Evolutionary conservation across 164 flowering plant species (phyloP).

Genomic region (Stephania japonica): DNA sequence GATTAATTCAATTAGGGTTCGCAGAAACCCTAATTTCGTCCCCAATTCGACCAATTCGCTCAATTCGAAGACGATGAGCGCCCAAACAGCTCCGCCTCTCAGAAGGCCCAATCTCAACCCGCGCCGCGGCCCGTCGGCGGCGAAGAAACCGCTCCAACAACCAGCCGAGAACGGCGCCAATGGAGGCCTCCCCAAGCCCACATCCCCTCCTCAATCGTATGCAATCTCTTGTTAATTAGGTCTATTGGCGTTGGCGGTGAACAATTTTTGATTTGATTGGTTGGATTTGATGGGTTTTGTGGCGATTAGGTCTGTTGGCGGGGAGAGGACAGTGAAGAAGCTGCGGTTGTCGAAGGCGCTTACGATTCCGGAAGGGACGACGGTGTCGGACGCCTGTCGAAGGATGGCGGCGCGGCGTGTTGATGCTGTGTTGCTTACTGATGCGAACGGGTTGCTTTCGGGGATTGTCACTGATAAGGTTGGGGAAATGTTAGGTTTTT

Average conservation of each 20-base stretch:
- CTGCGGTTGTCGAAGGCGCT: constrained; percentile 87
- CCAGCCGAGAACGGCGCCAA: constrained; percentile 23
- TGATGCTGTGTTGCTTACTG: constrained; percentile 85
- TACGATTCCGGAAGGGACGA: constrained; percentile 89
- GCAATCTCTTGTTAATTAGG: neutral
- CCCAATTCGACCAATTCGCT: neutral
- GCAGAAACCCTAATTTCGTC: constrained; percentile 10
- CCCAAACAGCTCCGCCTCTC: constrained; percentile 17
- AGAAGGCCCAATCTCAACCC: constrained; percentile 16
- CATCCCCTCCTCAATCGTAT: constrained; percentile 34
- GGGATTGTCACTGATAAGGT: constrained; percentile 96
- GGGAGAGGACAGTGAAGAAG: constrained; percentile 92
- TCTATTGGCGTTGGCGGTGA: too few relatives aligned
- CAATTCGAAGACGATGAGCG: constrained; percentile 19
- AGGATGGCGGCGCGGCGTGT: constrained; percentile 90
- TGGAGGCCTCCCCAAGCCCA: constrained; percentile 22
- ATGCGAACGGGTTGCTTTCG: constrained; percentile 79
- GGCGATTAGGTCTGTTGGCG: constrained; percentile 34
- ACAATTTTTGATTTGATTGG: neutral
- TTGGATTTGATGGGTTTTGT: neutral
- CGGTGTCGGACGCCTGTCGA: constrained; percentile 87
- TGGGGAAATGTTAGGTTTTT: neutral
- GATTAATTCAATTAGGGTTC: neutral
- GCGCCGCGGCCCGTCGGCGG: constrained; percentile 22
- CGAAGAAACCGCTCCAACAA: constrained; percentile 14